Conservation (phyloP, 192 early-diverging fungal species). For the Thoreauomyces humboldtii region DNA sequence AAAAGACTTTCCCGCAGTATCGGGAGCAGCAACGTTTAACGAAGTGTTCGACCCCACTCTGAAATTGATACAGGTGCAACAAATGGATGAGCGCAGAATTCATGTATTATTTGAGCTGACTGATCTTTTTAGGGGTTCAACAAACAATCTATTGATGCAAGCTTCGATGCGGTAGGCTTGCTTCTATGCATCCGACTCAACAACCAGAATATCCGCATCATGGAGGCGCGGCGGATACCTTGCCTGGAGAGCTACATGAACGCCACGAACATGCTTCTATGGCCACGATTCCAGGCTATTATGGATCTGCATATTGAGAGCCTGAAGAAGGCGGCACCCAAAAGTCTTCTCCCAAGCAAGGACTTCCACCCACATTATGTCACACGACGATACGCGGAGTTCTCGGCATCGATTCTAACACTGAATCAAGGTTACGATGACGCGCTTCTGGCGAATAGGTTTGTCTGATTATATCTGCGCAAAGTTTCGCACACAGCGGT, state of each 20-base stretch:
- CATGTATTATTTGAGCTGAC: too few species aligned
- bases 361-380: conserved; percentile 83
- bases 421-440: conserved; percentile 88
- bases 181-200: conserved; percentile 89
- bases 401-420: conserved; percentile 82
- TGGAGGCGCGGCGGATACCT: conserved; percentile 79
- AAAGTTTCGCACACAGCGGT: too few species aligned
- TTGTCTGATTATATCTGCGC: not conserved
- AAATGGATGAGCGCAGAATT: too few species aligned
- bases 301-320: conserved; percentile 93
- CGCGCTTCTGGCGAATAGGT: conserved; percentile 75
- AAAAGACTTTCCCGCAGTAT: conserved; percentile 12
- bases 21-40: conserved; percentile 59
- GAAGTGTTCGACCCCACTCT: conserved; percentile 87
- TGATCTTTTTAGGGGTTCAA: conserved; percentile 42
- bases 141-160: conserved; percentile 70
- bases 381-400: conserved; percentile 88
- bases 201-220: conserved; percentile 72
- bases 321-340: conserved; percentile 67
- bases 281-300: conserved; percentile 78
- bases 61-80: conserved; percentile 61
- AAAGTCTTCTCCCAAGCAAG: conserved; percentile 58
- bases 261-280: conserved; percentile 87
- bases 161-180: conserved; percentile 86
- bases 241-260: conserved; percentile 83